Conservation (phyloP, 257 asterid genomes). For the Oldenlandia corymbosa region DNA sequence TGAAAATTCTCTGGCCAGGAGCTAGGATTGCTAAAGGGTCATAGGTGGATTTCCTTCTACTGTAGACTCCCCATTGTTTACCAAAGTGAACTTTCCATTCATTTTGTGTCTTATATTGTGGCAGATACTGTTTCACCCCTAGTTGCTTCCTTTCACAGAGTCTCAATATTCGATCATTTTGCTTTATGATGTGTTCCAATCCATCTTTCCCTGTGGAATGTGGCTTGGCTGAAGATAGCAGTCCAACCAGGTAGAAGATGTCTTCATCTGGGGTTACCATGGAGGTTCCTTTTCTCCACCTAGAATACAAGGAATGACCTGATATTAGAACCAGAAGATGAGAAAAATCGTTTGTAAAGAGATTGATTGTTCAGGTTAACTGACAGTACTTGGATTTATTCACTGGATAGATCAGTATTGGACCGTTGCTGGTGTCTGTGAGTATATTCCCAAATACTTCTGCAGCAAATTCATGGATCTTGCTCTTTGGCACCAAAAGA, state of each 20-base stretch:
- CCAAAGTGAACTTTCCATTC: conserved; percentile 94
- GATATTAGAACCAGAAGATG: conserved; percentile 2
- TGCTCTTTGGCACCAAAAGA: conserved; percentile 71
- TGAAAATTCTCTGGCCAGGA: conserved; percentile 86
- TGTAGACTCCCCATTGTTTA: conserved; percentile 59
- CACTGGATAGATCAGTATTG: conserved; percentile 81
- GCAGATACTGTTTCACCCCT: conserved; percentile 80
- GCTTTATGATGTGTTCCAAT: conserved; percentile 47
- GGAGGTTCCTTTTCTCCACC: conserved; percentile 82
- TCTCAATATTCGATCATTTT: conserved; percentile 49
- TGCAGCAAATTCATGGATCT: conserved; percentile 52
- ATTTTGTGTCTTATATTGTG: conserved; percentile 58
- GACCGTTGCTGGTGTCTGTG: conserved; percentile 78
- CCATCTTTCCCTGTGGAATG: conserved; percentile 65
- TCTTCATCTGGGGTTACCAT: conserved; percentile 74
- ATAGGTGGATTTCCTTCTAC: conserved; percentile 53
- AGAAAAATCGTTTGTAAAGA: not conserved
- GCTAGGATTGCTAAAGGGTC: conserved; percentile 89
- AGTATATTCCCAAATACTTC: conserved; percentile 70
- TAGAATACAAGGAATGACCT: conserved; percentile 22
- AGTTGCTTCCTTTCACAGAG: conserved; percentile 44
- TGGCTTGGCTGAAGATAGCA: conserved; percentile 68
- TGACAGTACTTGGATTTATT: conserved; percentile 61
- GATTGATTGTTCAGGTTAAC: conserved; percentile 4
- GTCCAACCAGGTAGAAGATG: conserved; percentile 68